Evolutionary conservation across 1,284 basidiomycete species (phyloP), one percentile per base, ranked within the genome.

Genomic region (Cutaneotrichosporon mucoides): DNA sequence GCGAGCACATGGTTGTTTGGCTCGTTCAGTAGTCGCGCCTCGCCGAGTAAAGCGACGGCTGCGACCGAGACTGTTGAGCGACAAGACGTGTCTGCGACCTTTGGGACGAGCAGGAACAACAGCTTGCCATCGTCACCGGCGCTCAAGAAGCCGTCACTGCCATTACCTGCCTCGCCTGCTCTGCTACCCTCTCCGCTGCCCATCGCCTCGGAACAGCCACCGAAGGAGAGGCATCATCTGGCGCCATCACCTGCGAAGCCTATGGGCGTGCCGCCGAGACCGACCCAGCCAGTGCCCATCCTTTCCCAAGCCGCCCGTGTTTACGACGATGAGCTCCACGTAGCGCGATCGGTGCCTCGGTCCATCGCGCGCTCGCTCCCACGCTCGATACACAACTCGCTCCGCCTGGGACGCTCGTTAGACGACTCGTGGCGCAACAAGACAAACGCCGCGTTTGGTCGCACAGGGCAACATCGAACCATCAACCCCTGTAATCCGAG

Each of bases 401-500:
- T 54, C 13, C 56, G 59, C 3, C 38, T 50, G 13, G 62, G 63
- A 11, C 60, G 59, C 38, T 74, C 73, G 2, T 62, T 67, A 33
- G 68, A 68, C 16, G 72, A 73, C 52, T 76, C 75, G 13, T 72
- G 72, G 69, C 63, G 70, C 6, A 67, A 67, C 60, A 67, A 66
- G 56, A 55, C 59, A 1, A 65, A 69, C 15, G 68, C 70, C 1
- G 66, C 69, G 11, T 67, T 69, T 33, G 71, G 67, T 8, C 68
- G 67, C n/a, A 66, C 66, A 2, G 62, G 67, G 2, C 66, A 71
- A 16, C 75, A 73, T 55, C 69, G 71, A 24, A 73, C 70, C 0
- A 71, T 79, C 40, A 79, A 79, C 49, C 77, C 77, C 2, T 79
- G 75, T 47, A 75, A 76, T 40, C 77, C 76, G 11, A 64, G 63